These are phyloP conservation scores for Sistotremastrum niveocremeum DNA, from an alignment of 768 basidiomycete genomes.

Conservation along the genomic window DNA sequence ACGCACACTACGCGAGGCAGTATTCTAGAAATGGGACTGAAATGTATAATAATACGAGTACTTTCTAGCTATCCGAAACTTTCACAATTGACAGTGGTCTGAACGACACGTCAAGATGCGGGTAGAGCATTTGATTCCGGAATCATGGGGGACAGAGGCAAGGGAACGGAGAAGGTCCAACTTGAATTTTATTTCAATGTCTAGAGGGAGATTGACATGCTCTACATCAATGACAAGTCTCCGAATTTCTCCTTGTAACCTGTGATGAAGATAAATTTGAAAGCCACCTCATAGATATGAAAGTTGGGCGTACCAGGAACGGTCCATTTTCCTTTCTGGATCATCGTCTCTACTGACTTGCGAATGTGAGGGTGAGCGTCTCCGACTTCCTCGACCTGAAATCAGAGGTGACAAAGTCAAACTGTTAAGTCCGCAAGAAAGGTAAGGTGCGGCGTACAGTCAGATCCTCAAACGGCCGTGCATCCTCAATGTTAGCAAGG, in stretches of 20 bases:
- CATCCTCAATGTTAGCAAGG: conserved; percentile 92
- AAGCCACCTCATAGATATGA: neutral
- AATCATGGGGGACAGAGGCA: too few species aligned
- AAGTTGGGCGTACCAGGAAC: conserved; percentile 64
- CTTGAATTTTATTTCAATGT: too few species aligned
- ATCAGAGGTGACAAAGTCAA: neutral
- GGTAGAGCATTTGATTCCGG: too few species aligned
- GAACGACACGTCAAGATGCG: too few species aligned
- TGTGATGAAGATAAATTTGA: conserved; percentile 13
- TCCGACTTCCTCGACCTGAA: conserved; percentile 76
- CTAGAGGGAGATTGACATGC: too few species aligned
- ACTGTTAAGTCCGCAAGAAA: neutral
- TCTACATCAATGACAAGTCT: conserved; percentile 80
- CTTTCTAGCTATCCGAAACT: too few species aligned
- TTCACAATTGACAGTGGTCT: too few species aligned
- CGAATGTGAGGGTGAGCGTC: conserved; percentile 85
- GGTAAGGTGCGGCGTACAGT: conserved; percentile 46
- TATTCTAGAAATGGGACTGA: too few species aligned
- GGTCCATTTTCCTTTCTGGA: conserved; percentile 97
- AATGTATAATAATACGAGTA: too few species aligned
- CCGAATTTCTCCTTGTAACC: conserved; percentile 96
- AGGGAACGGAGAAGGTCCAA: too few species aligned
- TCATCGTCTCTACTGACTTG: conserved; percentile 86
- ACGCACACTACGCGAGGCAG: too few species aligned
- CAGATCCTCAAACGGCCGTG: conserved; percentile 93